These are phyloP conservation scores for Mycena filopes DNA, from an alignment of 768 basidiomycete genomes.

Conservation along the genomic window DNA sequence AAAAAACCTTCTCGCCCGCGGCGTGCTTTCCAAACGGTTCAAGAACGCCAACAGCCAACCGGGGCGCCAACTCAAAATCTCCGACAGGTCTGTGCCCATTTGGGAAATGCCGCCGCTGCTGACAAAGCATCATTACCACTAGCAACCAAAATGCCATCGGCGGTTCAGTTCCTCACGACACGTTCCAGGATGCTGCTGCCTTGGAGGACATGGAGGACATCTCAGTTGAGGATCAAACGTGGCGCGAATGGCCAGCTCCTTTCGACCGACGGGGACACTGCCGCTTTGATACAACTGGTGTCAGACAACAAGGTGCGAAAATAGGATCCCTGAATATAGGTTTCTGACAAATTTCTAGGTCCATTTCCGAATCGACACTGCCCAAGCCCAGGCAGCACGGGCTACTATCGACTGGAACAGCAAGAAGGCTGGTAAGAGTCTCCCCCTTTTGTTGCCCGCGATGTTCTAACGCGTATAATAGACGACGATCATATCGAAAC, in stretches of 20 bases:
- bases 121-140: conserved; percentile 4
- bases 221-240: conserved; percentile 58
- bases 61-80: conserved; percentile 80
- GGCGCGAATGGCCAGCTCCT: conserved; percentile 85
- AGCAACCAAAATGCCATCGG: conserved; percentile 78
- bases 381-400: conserved; percentile 65
- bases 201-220: conserved; percentile 75
- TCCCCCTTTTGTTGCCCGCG: background rate
- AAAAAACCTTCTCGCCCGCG: conserved; percentile 68
- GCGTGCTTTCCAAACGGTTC: conserved; percentile 73
- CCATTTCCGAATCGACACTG: conserved; percentile 77
- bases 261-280: conserved; percentile 84
- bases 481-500: conserved; percentile 91
- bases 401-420: conserved; percentile 82
- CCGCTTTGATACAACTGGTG: conserved; percentile 81
- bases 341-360: conserved; percentile 55
- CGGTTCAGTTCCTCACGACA: conserved; percentile 69
- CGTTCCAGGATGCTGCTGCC: conserved; percentile 76
- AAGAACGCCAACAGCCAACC: conserved; percentile 72
- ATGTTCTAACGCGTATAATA: conserved; percentile 41
- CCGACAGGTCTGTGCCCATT: conserved; percentile 64
- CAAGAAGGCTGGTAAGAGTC: conserved; percentile 80
- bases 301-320: conserved; percentile 76
- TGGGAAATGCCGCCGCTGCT: background rate
- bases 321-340: background rate